A percentile compares a stretch with the other conserved stretches of the same genome.
phyloP scores from a whole-genome alignment of 495 filamentous ascomycete genomes.

The Tuber microsphaerosporum region DNA sequence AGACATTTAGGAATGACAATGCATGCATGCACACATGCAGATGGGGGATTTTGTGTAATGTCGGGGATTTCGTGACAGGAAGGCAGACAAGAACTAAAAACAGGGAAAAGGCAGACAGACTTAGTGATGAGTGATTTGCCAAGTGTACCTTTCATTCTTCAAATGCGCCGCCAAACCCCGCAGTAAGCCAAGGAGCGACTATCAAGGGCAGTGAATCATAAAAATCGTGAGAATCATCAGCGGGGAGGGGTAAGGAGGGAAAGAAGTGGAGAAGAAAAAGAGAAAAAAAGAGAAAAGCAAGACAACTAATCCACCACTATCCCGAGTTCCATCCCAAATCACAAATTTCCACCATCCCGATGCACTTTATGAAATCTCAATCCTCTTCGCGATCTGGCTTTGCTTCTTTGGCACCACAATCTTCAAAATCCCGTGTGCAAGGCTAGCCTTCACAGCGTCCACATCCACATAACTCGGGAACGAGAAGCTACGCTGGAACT shows the following conservation, averaged over 20 bases:
- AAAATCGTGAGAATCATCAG: neutral
- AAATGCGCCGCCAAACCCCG: neutral
- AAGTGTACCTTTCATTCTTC: neutral
- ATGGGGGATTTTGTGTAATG: neutral
- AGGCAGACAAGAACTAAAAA: neutral
- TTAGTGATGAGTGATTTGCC: neutral
- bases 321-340: neutral
- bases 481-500: slow-evolving; percentile 71
- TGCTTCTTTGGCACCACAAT: slow-evolving; percentile 71
- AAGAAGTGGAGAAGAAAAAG: neutral
- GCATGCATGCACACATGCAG: neutral
- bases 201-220: neutral
- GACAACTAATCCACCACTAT: neutral
- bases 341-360: neutral
- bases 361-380: slow-evolving; percentile 51
- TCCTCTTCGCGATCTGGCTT: slow-evolving; percentile 51
- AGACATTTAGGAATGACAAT: neutral
- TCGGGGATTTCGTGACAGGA: neutral
- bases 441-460: slow-evolving; percentile 64
- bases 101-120: neutral
- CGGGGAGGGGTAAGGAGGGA: neutral
- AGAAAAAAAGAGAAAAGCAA: neutral
- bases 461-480: slow-evolving; percentile 73
- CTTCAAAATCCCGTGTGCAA: slow-evolving; percentile 70
- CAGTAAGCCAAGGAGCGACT: neutral